A percentile compares a stretch with the other conserved stretches of the same genome.
These are phyloP conservation scores for Polyplosphaeria fusca DNA, from an alignment of 495 filamentous ascomycete genomes.

Conservation along the genomic window DNA sequence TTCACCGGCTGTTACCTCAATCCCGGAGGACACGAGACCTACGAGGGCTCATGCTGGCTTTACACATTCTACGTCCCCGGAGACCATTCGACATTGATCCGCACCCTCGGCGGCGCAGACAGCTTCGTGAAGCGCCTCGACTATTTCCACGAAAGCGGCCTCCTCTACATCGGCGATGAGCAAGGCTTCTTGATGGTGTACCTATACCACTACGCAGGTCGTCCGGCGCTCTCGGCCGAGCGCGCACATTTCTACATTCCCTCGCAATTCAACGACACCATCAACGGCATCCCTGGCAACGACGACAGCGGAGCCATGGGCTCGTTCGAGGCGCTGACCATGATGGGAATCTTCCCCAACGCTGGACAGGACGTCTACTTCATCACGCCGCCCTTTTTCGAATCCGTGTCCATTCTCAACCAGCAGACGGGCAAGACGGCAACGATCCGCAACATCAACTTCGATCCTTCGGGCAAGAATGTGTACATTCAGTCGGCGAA, in stretches of 20 bases:
- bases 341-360: conserved; percentile 75
- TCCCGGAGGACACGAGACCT: conserved; percentile 63
- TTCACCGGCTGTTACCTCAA: conserved; percentile 61
- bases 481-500: conserved; percentile 70
- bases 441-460: conserved; percentile 58
- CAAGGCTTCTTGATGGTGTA: conserved; percentile 66
- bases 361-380: conserved; percentile 75
- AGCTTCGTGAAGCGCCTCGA: conserved; percentile 61
- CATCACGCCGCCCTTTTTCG: conserved; percentile 58
- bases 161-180: conserved; percentile 73
- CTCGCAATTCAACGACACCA: conserved; percentile 59
- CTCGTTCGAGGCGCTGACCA: conserved; percentile 64
- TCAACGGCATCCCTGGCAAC: conserved; percentile 67
- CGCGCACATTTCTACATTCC: conserved; percentile 67
- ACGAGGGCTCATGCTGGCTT: conserved; percentile 68
- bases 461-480: conserved; percentile 55
- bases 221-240: conserved; percentile 60
- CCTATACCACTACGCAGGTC: conserved; percentile 70
- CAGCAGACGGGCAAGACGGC: conserved; percentile 62
- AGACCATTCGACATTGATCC: conserved; percentile 63
- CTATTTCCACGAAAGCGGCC: conserved; percentile 61
- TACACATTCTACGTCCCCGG: conserved; percentile 66
- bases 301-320: conserved; percentile 75
- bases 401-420: conserved; percentile 58
- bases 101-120: conserved; percentile 58